Evolutionary conservation across 345 rosid species (phyloP).

Genomic region (Mercurialis annua): DNA sequence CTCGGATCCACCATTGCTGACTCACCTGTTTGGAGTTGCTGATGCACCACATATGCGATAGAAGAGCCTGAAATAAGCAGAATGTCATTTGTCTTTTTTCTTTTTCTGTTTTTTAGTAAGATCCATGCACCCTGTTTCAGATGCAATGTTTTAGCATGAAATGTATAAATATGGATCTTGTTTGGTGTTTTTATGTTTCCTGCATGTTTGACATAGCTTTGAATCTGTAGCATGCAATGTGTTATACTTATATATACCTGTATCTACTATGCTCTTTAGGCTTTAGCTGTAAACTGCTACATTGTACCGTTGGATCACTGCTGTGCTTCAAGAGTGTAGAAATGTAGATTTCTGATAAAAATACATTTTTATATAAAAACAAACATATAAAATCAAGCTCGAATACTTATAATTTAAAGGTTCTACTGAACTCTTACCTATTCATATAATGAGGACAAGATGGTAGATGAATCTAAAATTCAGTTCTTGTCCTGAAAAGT

Average conservation of each 20-base stretch:
- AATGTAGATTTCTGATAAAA: too few relatives aligned
- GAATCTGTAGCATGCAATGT: not conserved
- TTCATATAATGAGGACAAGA: too few relatives aligned
- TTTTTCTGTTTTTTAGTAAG: not conserved
- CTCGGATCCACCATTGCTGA: conserved; percentile 14
- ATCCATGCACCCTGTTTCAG: not conserved
- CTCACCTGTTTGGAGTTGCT: not conserved
- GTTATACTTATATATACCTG: too few relatives aligned
- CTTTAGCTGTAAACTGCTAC: too few relatives aligned
- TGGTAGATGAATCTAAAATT: too few relatives aligned
- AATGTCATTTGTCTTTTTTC: not conserved
- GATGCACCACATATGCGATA: not conserved
- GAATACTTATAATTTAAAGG: too few relatives aligned
- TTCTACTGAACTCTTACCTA: too few relatives aligned
- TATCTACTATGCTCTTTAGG: too few relatives aligned
- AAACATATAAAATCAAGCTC: too few relatives aligned
- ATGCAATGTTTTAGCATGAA: not conserved
- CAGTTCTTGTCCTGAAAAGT: not conserved
- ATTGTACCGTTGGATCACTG: too few relatives aligned
- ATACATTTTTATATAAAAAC: too few relatives aligned
- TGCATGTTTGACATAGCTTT: not conserved
- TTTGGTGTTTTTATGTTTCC: not conserved
- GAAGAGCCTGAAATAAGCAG: not conserved
- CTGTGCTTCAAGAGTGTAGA: too few relatives aligned
- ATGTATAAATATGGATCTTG: not conserved